Evolutionary conservation across 2,329 filamentous ascomycete genomes (phyloP), one percentile per base, ranked within the genome.

Genomic region (Cladobotryum mycophilum): DNA sequence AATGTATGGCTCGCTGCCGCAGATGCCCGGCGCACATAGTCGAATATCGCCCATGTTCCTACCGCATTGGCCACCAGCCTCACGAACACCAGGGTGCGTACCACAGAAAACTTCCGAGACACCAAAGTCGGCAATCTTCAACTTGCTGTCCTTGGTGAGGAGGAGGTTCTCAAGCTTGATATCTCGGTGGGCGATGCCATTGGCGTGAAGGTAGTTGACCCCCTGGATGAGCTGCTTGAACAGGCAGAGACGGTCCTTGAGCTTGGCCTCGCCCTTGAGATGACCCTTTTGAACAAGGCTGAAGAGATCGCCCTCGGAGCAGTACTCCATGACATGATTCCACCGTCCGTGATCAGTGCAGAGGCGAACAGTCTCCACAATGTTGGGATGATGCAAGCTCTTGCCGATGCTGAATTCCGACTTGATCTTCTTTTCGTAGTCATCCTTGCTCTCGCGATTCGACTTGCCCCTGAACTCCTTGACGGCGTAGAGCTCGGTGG

Each of bases 241-340:
- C 56, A 95, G 77, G 68, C 90, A 95, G 33, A 87, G 72, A 9
- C 87, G 84, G 63, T 95, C 88, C 50, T 78, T 75, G 14, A 78
- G 73, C 52, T 84, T 82, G 49, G 86, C 82, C 6, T 83, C 76
- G 3, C 74, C 70, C 51, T 74, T 79, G 56, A 95, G 80, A 60
- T 86, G 85, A 34, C 80, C 79, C 64, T 85, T 85, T 56, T 84
- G 80, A 37, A 95, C 84, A 12, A 95, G 72, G 55, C 77, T 76
- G 65, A 86, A 92, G 5, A 96, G 72, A 62, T 95, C 90, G 42
- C 90, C 89, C 58, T 89, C 82, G 3, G 81, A 78, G 70, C 90
- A 95, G 66, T 88, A 95, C 65, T 96, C 89, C 90, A 96, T 96
- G 50, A 95, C 88, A 65, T 95, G 88, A 65, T 89, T 91, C 86